Evolutionary conservation across 2,329 filamentous ascomycete genomes (phyloP).

Genomic region (Penicillium sp.): DNA sequence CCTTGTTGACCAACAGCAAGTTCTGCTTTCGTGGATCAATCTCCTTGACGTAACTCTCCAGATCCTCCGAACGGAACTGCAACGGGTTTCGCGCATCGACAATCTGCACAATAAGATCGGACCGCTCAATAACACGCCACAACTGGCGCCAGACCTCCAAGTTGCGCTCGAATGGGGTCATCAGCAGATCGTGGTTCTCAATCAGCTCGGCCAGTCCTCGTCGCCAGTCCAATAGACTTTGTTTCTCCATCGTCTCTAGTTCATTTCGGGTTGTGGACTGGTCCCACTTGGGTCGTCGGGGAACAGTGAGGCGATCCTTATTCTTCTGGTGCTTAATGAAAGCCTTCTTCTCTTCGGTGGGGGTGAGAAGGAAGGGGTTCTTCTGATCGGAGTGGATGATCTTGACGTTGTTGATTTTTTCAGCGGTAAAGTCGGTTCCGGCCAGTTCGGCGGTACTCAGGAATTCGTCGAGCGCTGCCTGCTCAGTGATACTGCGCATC

Average conservation of each 20-base stretch:
- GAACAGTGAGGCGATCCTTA: conserved; percentile 76
- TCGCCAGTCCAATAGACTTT: conserved; percentile 82
- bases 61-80: conserved; percentile 88
- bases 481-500: conserved; percentile 98
- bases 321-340: conserved; percentile 81
- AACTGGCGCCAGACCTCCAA: conserved; percentile 96
- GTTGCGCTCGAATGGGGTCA: conserved; percentile 98
- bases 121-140: conserved; percentile 97
- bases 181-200: conserved; percentile 87
- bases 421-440: conserved; percentile 97
- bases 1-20: conserved; percentile 92
- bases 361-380: conserved; percentile 88
- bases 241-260: conserved; percentile 74
- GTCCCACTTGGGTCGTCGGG: conserved; percentile 86
- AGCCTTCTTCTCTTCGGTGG: conserved; percentile 74
- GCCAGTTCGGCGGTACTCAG: conserved; percentile 91
- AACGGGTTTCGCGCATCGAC: conserved; percentile 94
- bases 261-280: conserved; percentile 76
- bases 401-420: conserved; percentile 98
- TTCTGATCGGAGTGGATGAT: conserved; percentile 96
- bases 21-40: conserved; percentile 87
- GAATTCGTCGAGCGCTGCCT: conserved; percentile 95
- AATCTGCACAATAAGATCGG: conserved; percentile 94
- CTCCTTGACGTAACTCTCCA: conserved; percentile 92
- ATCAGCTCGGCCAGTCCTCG: conserved; percentile 87